phyloP scores from a whole-genome alignment of 1,139 yeast species.

The Diutina ranongensis region DNA sequence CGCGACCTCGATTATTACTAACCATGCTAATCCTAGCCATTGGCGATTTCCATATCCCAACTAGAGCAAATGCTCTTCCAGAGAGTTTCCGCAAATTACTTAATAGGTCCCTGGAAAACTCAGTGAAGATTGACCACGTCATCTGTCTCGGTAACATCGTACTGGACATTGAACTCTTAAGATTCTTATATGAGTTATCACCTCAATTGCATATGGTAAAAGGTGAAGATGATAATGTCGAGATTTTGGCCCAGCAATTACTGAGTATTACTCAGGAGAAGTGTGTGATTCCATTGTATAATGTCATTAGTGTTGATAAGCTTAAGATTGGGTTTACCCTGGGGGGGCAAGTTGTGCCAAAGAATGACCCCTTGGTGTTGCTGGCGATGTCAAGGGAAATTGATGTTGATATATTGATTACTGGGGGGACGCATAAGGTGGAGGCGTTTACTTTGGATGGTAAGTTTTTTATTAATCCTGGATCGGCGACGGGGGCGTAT shows the following conservation, averaged over 20 bases:
- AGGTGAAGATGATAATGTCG: constrained; percentile 55
- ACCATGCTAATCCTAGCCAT: constrained; percentile 77
- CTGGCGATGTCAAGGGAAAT: constrained; percentile 77
- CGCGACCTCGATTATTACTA: neutral
- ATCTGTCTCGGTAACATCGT: constrained; percentile 79
- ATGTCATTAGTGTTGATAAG: constrained; percentile 56
- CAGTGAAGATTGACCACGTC: constrained; percentile 73
- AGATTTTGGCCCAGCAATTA: constrained; percentile 24
- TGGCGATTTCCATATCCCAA: constrained; percentile 87
- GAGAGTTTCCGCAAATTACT: constrained; percentile 59
- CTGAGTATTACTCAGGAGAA: constrained; percentile 14
- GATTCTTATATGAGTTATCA: constrained; percentile 55
- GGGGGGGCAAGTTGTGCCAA: constrained; percentile 78
- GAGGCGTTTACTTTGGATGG: constrained; percentile 92
- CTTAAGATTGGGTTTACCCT: constrained; percentile 76
- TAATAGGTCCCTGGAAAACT: constrained; percentile 28
- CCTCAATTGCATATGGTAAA: constrained; percentile 65
- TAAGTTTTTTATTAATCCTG: constrained; percentile 88
- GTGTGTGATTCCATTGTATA: constrained; percentile 43
- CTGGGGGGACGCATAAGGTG: constrained; percentile 93
- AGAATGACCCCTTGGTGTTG: constrained; percentile 75
- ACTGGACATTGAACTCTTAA: constrained; percentile 50
- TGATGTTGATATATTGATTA: constrained; percentile 84
- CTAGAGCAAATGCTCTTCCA: constrained; percentile 56
- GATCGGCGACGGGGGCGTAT: constrained; percentile 90